Conservation (phyloP, 2,329 filamentous ascomycete genomes). For the Davidsoniella virescens region DNA sequence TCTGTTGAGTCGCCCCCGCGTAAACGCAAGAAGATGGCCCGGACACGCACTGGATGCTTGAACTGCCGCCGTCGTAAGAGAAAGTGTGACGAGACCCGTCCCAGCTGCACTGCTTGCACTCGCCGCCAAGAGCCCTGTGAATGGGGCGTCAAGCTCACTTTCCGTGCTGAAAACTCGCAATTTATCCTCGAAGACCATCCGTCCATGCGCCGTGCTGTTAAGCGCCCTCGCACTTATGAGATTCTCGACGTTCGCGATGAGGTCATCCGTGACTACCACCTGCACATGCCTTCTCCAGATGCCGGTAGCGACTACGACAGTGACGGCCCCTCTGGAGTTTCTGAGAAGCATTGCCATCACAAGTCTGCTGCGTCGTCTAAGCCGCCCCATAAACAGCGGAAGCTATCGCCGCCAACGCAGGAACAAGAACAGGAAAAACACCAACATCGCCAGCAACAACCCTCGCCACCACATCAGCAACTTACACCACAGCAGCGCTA, state of each 20-base stretch:
- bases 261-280: conserved; percentile 23
- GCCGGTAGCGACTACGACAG: conserved; percentile 11
- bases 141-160: conserved; percentile 25
- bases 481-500: conserved; percentile 2
- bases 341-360: too few relatives aligned
- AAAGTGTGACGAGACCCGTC: conserved; percentile 23
- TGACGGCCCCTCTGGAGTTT: background rate
- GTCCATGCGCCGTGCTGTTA: conserved; percentile 20
- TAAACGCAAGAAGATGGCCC: conserved; percentile 18
- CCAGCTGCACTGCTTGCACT: conserved; percentile 21
- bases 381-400: background rate
- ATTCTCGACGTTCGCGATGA: conserved; percentile 24
- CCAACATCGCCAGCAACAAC: background rate
- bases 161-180: conserved; percentile 23
- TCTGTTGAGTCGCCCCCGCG: conserved; percentile 7
- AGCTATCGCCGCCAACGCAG: background rate
- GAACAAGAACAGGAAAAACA: background rate
- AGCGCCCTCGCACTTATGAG: conserved; percentile 19
- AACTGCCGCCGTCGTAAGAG: conserved; percentile 25
- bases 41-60: conserved; percentile 23
- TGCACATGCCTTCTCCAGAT: conserved; percentile 15
- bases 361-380: too few relatives aligned
- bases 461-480: background rate
- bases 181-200: conserved; percentile 20
- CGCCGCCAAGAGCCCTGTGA: conserved; percentile 20